phyloP scores from a whole-genome alignment of 805 yeast species.

The Candida coleopterorum region DNA sequence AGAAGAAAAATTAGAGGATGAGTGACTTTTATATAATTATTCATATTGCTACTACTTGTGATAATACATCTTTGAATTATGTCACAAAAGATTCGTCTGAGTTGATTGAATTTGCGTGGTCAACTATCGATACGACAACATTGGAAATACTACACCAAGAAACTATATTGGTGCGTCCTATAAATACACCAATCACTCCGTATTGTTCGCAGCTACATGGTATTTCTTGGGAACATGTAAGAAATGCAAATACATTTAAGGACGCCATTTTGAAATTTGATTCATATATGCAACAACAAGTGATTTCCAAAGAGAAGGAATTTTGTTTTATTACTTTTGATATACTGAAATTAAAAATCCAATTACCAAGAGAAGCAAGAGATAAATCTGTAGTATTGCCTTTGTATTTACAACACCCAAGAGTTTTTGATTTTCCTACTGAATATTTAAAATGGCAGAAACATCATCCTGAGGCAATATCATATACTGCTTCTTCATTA shows the following conservation, averaged over 20 bases:
- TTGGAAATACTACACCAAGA: slow-evolving; percentile 40
- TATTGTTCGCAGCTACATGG: slow-evolving; percentile 47
- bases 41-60: slow-evolving; percentile 62
- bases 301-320: slow-evolving; percentile 40
- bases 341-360: slow-evolving; percentile 71
- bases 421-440: slow-evolving; percentile 67
- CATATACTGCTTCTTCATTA: slow-evolving; percentile 30
- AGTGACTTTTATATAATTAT: slow-evolving; percentile 57
- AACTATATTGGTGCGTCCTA: slow-evolving; percentile 52
- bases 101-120: slow-evolving; percentile 65
- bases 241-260: slow-evolving; percentile 53
- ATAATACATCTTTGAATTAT: slow-evolving; percentile 49
- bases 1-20: too few relatives aligned
- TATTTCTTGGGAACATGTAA: slow-evolving; percentile 58
- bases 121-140: slow-evolving; percentile 50
- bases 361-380: slow-evolving; percentile 74
- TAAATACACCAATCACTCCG: slow-evolving; percentile 62
- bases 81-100: slow-evolving; percentile 66
- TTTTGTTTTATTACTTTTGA: slow-evolving; percentile 65
- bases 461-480: slow-evolving; percentile 47
- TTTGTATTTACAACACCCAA: slow-evolving; percentile 67
- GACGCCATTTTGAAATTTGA: slow-evolving; percentile 61
- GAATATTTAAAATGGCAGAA: slow-evolving; percentile 73
- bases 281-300: slow-evolving; percentile 39
- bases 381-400: slow-evolving; percentile 73